Conservation (phyloP, 495 filamentous ascomycete species). For the Neurospora sp. region DNA sequence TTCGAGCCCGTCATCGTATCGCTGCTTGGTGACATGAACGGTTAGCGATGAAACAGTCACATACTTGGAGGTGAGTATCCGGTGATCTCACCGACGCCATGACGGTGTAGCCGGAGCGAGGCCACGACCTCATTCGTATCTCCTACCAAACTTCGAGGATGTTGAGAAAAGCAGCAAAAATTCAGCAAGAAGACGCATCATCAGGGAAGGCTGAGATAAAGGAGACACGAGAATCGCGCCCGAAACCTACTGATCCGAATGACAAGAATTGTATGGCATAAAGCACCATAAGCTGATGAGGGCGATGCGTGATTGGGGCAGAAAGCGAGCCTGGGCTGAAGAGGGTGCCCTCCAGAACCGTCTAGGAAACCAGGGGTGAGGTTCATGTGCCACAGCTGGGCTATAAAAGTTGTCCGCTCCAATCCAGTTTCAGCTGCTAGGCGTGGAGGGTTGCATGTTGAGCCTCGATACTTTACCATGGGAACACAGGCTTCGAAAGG, state of each 20-base stretch:
- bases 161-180: neutral
- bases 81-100: neutral
- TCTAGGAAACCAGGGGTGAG: neutral
- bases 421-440: neutral
- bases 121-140: neutral
- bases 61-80: neutral
- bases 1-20: constrained; percentile 33
- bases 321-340: neutral
- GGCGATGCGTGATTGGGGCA: neutral
- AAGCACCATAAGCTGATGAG: neutral
- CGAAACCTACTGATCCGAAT: neutral
- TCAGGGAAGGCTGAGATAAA: neutral
- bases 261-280: neutral
- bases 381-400: neutral
- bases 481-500: neutral
- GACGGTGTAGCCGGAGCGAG: neutral
- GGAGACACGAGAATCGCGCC: neutral
- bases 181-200: neutral
- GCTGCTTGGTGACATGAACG: neutral
- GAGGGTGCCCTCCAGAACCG: neutral
- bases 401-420: neutral
- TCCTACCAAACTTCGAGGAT: neutral
- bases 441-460: neutral
- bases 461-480: neutral
- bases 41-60: neutral